Base-by-base conservation (phyloP, 169 alveolate species). In the Plasmodium malariae region DNA sequence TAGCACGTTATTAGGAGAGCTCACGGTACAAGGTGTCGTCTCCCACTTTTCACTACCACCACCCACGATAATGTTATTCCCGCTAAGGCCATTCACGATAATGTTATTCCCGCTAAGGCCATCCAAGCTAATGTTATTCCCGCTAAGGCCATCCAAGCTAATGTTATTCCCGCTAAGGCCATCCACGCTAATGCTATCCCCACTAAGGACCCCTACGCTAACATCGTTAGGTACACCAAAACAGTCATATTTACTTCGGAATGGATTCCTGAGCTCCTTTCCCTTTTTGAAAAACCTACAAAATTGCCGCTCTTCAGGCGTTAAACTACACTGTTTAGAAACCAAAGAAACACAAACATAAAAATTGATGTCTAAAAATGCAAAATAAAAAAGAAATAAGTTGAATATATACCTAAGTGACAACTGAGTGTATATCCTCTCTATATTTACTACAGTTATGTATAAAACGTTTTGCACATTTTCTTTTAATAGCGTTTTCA, bases 361-460 rank as follows among this genome's bases (percentile, higher is more conserved):
- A 14, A 59, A 37, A 36, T 37, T 34, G 34, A 83, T 83, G 43
- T 60, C 71, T 67, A 83, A 37, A 36, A 83, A 51, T 30, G 51
- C 37, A 45, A 83, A 83, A 69, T 60, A 83, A 43, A 83, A 83
- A n/a, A 83, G 72, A 43, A 83, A 83, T 21, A 83, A 37, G 12
- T 60, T 7, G 12, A 83, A 83, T 57, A 83, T 30, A 21, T 83
- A 83, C 63, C 32, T 24, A 4, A 83, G 60, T 4, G 91, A 32
- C 37, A 83, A 40, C 4, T 68, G 60, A n/a, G 45, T 49, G 40
- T 48, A 51, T 40, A 83, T 12, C 30, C 14, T 69, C 19, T 70
- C 2, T 1, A 83, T n/a, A 68, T 83, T 83, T 19, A 67, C 72
- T 40, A 51, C 14, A 5, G 86, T 83, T 17, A 83, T 1, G 19